Evolutionary conservation across 106 monocot species (phyloP).

Genomic region (Xerophyta viscosa): DNA sequence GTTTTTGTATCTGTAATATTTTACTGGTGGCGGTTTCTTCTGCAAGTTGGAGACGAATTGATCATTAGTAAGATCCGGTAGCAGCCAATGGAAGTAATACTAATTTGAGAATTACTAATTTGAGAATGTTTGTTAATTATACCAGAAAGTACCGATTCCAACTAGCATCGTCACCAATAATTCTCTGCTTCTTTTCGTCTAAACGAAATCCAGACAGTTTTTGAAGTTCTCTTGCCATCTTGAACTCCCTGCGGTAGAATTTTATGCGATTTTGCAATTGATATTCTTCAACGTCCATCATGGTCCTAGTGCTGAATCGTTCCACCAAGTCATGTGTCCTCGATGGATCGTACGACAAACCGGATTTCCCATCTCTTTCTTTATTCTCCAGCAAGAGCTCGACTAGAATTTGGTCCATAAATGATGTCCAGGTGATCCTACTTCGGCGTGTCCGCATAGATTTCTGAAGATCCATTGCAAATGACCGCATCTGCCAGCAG

Average conservation of each 20-base stretch:
- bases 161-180: slow-evolving; percentile 6
- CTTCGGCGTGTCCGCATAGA: background rate
- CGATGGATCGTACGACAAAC: background rate
- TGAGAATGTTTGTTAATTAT: background rate
- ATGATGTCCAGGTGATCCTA: slow-evolving; percentile 1
- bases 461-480: background rate
- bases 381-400: background rate
- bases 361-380: background rate
- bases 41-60: background rate
- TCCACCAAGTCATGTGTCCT: slow-evolving; percentile 1
- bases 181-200: background rate
- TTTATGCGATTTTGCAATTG: slow-evolving; percentile 5
- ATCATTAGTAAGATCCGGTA: background rate
- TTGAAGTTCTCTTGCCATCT: background rate
- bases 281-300: slow-evolving; percentile 6
- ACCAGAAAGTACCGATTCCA: slow-evolving; percentile 1
- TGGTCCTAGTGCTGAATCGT: background rate
- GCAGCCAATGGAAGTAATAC: no score
- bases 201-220: background rate
- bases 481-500: background rate
- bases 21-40: background rate
- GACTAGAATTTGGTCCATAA: background rate
- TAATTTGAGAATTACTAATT: no score
- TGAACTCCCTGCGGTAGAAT: slow-evolving; percentile 7
- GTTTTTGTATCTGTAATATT: background rate